Conservation (phyloP, 228 moss, liverwort and hornwort species). For the Sphagnum fallax region DNA sequence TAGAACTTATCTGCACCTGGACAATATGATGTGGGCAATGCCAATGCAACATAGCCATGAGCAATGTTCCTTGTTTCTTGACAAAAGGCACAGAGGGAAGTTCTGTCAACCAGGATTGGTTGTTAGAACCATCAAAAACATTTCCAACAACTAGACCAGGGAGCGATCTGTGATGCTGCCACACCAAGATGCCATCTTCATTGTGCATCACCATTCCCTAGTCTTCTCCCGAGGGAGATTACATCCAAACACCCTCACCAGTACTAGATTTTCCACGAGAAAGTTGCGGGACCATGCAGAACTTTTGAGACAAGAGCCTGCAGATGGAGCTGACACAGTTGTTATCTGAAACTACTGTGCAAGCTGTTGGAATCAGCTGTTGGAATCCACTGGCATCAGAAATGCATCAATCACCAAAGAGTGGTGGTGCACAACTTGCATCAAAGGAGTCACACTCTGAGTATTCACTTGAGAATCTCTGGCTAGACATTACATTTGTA, state of each 20-base stretch:
- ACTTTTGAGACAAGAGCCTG: constrained; percentile 5
- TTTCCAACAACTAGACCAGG: background rate
- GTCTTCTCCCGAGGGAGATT: constrained; percentile 3
- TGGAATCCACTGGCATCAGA: constrained; percentile 58
- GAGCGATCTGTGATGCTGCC: constrained; percentile 1
- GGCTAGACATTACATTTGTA: background rate
- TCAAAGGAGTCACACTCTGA: constrained; percentile 28
- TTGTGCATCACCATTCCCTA: constrained; percentile 7
- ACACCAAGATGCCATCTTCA: constrained; percentile 2
- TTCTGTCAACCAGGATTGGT: constrained; percentile 25
- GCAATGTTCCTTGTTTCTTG: constrained; percentile 43
- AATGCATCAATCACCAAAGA: constrained; percentile 89
- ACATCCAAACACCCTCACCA: constrained; percentile 2
- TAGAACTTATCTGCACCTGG: constrained; percentile 42
- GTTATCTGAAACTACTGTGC: constrained; percentile 73
- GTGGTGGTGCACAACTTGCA: constrained; percentile 99
- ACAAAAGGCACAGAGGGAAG: constrained; percentile 15
- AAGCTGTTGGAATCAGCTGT: constrained; percentile 81
- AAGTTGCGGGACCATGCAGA: background rate
- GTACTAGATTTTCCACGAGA: constrained; percentile 17
- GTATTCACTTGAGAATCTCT: background rate
- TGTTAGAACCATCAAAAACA: background rate
- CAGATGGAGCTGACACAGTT: constrained; percentile 26
- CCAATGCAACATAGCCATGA: constrained; percentile 90
- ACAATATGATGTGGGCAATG: constrained; percentile 88